Base-by-base conservation (phyloP, 2,329 filamentous ascomycete species). In the Cladosporium austrohemisphaericum region DNA sequence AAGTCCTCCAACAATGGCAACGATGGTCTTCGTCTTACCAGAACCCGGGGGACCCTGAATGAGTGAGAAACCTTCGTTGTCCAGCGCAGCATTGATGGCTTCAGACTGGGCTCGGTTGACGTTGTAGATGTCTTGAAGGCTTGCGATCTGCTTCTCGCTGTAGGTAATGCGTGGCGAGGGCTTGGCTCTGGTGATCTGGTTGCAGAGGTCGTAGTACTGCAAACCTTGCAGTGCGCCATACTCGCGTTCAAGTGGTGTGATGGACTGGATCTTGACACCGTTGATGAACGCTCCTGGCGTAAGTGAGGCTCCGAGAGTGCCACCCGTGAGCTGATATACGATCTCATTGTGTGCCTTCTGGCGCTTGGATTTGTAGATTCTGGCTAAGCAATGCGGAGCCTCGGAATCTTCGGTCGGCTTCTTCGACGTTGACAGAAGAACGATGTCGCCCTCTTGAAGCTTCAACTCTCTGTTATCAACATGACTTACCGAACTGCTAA, bases 1-100 rank as follows among this genome's bases (percentile, higher is more conserved):
- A 13, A 98, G 75, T 29, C 89, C 88, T 28, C 93, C 93, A 19
- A 97, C 91, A 76, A 98, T 94, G 25, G 92, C 93, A 49, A 95
- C 81, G 53, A 98, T 98, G 0, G 93, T 98, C 68, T 98, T 98
- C 0, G 93, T 98, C 72, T 98, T 98, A 63, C 92, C 93, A 3
- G 93, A 96, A 67, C 93, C 93, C 1, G 93, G 93, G 43, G 93
- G 93, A 49, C 86, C 93, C 71, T 98, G 93, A 59, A 98, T 90
- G 53, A 98, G 75, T 3, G 93, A 97, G 64, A 98, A 98, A 0
- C 89, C 94, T 68, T 97, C 93, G 59, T 98, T 98, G 61, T 95
- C 91, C 50, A 91, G 80, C 10, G 91, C 92, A 46, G 92, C 94
- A 55, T 93, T 81, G 53, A 98, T 88, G 6, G 93, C 93, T 67